These are phyloP conservation scores for Gonapodya sp. DNA, from an alignment of 192 early-diverging fungal genomes.

Conservation along the genomic window DNA sequence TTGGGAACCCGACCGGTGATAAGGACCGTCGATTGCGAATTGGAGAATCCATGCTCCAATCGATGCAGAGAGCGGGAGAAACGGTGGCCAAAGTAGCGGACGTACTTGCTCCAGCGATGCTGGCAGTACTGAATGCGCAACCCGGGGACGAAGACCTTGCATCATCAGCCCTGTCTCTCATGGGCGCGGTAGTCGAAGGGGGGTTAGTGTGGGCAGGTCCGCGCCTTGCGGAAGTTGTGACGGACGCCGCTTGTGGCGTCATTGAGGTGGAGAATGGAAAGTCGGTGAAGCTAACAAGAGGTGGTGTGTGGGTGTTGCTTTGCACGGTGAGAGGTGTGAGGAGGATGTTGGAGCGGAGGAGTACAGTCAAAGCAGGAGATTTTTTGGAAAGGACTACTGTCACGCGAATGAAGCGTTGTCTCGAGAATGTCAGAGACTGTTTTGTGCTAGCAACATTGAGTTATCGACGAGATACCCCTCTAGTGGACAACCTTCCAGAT, in stretches of 20 bases:
- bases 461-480: no score
- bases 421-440: neutral
- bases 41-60: neutral
- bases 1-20: neutral
- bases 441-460: neutral
- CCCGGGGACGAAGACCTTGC: neutral
- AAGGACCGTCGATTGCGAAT: neutral
- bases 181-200: neutral
- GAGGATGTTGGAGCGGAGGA: neutral
- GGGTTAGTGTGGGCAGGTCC: neutral
- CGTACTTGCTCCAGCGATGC: neutral
- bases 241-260: neutral
- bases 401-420: neutral
- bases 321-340: neutral
- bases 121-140: neutral
- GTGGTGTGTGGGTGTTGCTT: neutral
- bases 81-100: neutral
- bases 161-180: neutral
- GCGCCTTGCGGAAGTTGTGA: neutral
- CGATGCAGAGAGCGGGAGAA: neutral
- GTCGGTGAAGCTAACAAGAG: neutral
- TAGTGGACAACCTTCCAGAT: no score
- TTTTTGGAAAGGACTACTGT: neutral
- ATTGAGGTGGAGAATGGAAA: neutral
- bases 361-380: neutral